Evolutionary conservation across 441 rosid species (phyloP), one percentile per base, ranked within the genome.

Genomic region (Arabidopsis lyrata): DNA sequence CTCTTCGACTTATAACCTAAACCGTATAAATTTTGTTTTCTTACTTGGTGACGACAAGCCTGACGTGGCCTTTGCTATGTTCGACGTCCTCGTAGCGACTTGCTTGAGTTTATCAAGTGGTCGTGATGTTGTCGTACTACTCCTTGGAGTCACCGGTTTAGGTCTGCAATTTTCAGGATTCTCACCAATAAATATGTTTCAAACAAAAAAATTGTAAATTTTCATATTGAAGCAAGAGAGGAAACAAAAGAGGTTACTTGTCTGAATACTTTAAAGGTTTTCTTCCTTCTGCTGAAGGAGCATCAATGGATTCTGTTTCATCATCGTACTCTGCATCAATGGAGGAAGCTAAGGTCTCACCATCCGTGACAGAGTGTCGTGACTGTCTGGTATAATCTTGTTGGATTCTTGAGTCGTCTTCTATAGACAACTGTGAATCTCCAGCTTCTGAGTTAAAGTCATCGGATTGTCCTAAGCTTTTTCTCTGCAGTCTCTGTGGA

Each of bases 41-140:
- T 72, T 78, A 90, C 95, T 68, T 66, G 88, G 64, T 68, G 84
- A 73, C 45, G 36, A 74, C 80, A 72, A 24, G 81, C 78, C 77
- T 76, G 63, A 66, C 68, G 50, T 58, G 78, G 75, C 87, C 86
- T 3, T 77, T 36, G 65, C 57, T 7, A 68, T 16, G 27, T 27
- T 61, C 34, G 63, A 38, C 11, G 81, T 49, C 45, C 73, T 77
- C n/a, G 73, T 66, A 60, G 69, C 64, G 6, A 61, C 77, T 75
- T 68, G 79, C 39, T 55, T 72, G 24, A 77, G 81, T 45, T 77
- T 77, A 66, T 72, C 81, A 61, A 77, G 65, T 60, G 81, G 77
- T 36, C 81, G 69, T 72, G 74, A 36, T 44, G 81, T 61, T 35
- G 72, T 52, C 29, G 70, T 60, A 38, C 53, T 36, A 55, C 15